Percentiles rank a stretch among this genome's conserved stretches.
These are phyloP conservation scores for Gautieria morchelliformis DNA, from an alignment of 768 basidiomycete genomes.

Conservation along the genomic window DNA sequence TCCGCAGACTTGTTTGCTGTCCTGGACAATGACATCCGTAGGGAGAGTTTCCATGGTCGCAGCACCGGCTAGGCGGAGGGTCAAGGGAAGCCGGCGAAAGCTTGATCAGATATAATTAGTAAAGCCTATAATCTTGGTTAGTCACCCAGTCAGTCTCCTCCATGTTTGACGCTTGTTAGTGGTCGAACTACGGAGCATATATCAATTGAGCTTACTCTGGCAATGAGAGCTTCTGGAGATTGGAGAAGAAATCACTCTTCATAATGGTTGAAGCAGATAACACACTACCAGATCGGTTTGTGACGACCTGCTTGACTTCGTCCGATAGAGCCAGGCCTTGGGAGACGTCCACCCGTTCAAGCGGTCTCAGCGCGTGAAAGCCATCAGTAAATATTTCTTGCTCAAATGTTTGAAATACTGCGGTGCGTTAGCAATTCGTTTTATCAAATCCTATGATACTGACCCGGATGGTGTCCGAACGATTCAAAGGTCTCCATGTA, in stretches of 20 bases:
- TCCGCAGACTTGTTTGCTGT: slow-evolving; percentile 65
- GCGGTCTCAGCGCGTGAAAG: slow-evolving; percentile 67
- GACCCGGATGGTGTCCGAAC: slow-evolving; percentile 79
- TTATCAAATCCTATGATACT: slow-evolving; percentile 5
- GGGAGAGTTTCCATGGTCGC: slow-evolving; percentile 17
- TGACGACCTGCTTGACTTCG: slow-evolving; percentile 81
- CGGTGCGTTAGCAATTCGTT: not conserved
- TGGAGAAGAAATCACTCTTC: slow-evolving; percentile 92
- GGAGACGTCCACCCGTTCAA: slow-evolving; percentile 59
- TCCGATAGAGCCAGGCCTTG: slow-evolving; percentile 78
- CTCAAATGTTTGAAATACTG: slow-evolving; percentile 92
- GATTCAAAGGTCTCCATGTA: slow-evolving; percentile 70
- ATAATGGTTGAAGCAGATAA: slow-evolving; percentile 87
- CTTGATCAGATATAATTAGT: slow-evolving; percentile 89
- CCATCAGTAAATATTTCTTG: slow-evolving; percentile 80
- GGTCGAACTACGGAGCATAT: not conserved
- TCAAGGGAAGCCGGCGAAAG: slow-evolving; percentile 74
- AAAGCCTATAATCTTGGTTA: slow-evolving; percentile 10
- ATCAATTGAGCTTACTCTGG: slow-evolving; percentile 57
- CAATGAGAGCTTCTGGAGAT: slow-evolving; percentile 92
- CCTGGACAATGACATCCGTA: slow-evolving; percentile 29
- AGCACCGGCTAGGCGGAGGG: slow-evolving; percentile 28
- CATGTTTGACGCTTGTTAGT: not conserved
- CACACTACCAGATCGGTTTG: slow-evolving; percentile 75
- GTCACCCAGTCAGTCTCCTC: not conserved